Base-by-base conservation (phyloP, 83 land plant species). In the Thuja plicata region DNA sequence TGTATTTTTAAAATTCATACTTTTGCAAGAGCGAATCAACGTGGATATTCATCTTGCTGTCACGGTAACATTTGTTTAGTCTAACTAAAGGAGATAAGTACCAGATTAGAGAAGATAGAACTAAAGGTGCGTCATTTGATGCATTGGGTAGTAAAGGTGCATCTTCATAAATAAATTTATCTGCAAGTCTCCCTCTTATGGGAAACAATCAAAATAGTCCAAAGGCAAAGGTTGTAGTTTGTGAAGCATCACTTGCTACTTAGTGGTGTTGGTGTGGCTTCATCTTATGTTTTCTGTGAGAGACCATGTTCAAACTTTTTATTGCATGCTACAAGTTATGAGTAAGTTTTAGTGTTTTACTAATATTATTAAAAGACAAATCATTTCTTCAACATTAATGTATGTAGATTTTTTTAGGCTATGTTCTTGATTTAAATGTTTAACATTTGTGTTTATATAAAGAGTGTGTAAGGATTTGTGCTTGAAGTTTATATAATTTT, bases 51-150 rank as follows among this genome's bases (percentile, higher is more conserved):
- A 0, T n/a, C 3, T 83, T 83, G 52, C 52, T n/a, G 34, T 30
- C 35, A 48, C 17, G 73, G 71, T 46, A 60, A 41, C 66, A 41
- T 60, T 16, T 86, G 0, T 71, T 84, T 15, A 24, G 76, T 91
- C 92, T 94, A 98, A 99, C 52, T 98, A 74, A 95, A 93, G 91
- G 99, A 98, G 70, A 98, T 98, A 54, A 94, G 91, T 91, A 87
- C 94, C n/a, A 96, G 98, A 88, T 90, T 98, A 76, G 98, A 98
- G 88, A 97, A 88, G 84, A 93, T 98, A 79, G 96, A 96, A 85
- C 96, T 99, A 66, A 92, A 95, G 88, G 88, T 87, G 89, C 92
- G 89, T 80, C 95, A 54, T 92, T 94, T 71, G 99, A 95, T 88
- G 92, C 86, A 57, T 66, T 89, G 88, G 84, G 90, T 17, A 85